Evolutionary conservation across 345 rosid genomes (phyloP).

Genomic region (Nasturtium officinale): DNA sequence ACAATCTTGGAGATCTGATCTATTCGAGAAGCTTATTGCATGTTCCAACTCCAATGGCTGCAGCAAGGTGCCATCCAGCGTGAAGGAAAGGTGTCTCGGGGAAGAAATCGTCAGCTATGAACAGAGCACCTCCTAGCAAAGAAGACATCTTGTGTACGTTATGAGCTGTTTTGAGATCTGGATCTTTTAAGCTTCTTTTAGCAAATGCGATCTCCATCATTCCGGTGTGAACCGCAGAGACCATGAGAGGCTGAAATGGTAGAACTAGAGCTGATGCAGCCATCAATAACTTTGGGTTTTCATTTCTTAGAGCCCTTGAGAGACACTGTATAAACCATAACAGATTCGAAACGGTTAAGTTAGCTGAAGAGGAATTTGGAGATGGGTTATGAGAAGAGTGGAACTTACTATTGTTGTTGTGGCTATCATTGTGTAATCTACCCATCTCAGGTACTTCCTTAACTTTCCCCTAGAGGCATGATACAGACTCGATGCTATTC

Average conservation of each 20-base stretch:
- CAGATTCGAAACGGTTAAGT: not conserved
- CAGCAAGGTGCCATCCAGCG: conserved; percentile 98
- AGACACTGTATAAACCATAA: conserved; percentile 61
- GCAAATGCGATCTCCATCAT: conserved; percentile 98
- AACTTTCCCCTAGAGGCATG: conserved; percentile 84
- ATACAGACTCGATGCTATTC: conserved; percentile 81
- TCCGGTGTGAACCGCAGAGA: conserved; percentile 88
- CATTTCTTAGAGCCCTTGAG: conserved; percentile 78
- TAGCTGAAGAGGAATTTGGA: not conserved
- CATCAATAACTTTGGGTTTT: conserved; percentile 93
- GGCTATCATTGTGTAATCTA: conserved; percentile 93
- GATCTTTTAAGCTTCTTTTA: conserved; percentile 71
- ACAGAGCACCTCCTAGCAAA: conserved; percentile 73
- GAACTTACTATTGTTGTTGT: conserved; percentile 72
- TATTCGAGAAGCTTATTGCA: conserved; percentile 92
- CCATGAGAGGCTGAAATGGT: conserved; percentile 95
- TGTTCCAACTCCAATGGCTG: conserved; percentile 88
- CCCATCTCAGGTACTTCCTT: conserved; percentile 85
- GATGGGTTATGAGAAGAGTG: not conserved
- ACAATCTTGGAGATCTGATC: conserved; percentile 5
- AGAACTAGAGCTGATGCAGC: conserved; percentile 84
- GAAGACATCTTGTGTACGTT: conserved; percentile 88
- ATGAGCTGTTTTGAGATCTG: conserved; percentile 74
- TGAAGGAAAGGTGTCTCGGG: conserved; percentile 78
- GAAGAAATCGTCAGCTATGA: conserved; percentile 87